phyloP scores from a whole-genome alignment of 306 rosid genomes.

The Albizia julibrissin region DNA sequence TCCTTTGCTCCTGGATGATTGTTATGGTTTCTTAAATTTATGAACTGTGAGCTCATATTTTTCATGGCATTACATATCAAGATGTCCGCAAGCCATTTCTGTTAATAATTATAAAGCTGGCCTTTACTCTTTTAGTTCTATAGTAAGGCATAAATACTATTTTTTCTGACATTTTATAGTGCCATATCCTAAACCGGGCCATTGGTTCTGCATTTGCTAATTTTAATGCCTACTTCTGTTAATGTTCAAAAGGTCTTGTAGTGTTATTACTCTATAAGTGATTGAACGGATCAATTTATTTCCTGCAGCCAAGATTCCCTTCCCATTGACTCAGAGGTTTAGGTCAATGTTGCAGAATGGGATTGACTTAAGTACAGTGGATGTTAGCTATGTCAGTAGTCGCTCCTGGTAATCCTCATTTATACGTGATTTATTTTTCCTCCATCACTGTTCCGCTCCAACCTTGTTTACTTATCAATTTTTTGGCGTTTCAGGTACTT shows the following conservation, averaged over 20 bases:
- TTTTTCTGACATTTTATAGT: neutral
- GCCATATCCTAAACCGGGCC: slow-evolving; percentile 9
- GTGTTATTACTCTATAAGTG: neutral
- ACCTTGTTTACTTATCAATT: slow-evolving; percentile 26
- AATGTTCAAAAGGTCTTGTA: neutral
- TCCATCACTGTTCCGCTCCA: neutral
- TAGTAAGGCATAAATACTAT: neutral
- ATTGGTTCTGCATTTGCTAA: slow-evolving; percentile 18
- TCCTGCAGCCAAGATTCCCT: slow-evolving; percentile 93
- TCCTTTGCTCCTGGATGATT: slow-evolving; percentile 5
- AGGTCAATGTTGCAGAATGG: slow-evolving; percentile 98
- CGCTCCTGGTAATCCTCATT: slow-evolving; percentile 80
- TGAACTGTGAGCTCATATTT: slow-evolving; percentile 12
- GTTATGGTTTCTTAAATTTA: slow-evolving; percentile 10
- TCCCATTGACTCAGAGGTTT: slow-evolving; percentile 96
- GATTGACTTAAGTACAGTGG: slow-evolving; percentile 98
- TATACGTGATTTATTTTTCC: slow-evolving; percentile 11
- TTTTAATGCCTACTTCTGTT: slow-evolving; percentile 9
- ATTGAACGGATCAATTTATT: slow-evolving; percentile 23
- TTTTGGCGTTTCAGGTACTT: slow-evolving; percentile 72
- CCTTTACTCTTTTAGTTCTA: neutral
- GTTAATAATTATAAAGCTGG: neutral
- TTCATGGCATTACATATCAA: neutral
- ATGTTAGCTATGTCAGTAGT: slow-evolving; percentile 99
- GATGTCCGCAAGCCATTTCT: slow-evolving; percentile 4